Evolutionary conservation across 352 stramenopile genomes (phyloP).

Genomic region (Phytophthora fragariaefolia): DNA sequence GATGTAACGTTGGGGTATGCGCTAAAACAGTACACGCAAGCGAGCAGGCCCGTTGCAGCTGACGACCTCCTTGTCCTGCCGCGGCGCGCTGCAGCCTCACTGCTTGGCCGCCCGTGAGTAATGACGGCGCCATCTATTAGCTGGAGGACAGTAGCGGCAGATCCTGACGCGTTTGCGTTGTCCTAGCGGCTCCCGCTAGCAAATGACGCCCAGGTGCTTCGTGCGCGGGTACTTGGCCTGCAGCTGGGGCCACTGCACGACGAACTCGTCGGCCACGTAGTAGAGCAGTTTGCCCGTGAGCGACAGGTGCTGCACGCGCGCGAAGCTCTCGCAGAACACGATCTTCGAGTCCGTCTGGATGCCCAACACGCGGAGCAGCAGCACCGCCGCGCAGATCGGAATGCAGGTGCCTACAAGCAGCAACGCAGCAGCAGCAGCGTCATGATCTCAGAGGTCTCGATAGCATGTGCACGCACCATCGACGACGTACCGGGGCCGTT

Average conservation of each 20-base stretch:
- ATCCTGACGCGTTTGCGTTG: conserved; percentile 7
- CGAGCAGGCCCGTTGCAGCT: neutral
- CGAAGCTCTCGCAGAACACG: conserved; percentile 96
- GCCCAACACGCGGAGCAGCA: conserved; percentile 87
- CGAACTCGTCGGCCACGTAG: conserved; percentile 93
- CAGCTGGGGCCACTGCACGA: conserved; percentile 95
- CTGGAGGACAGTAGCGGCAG: neutral
- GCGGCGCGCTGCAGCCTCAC: neutral
- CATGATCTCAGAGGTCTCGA: neutral
- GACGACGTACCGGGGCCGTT: conserved; percentile 84
- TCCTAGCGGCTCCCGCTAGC: conserved; percentile 45
- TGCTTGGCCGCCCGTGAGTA: conserved; percentile 12
- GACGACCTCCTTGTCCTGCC: neutral
- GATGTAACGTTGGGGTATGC: neutral
- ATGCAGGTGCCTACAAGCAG: conserved; percentile 89
- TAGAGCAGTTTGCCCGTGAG: conserved; percentile 95
- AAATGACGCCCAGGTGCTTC: conserved; percentile 90
- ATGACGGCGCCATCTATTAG: conserved; percentile 9
- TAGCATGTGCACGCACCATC: conserved; percentile 28
- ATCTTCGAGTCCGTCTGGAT: conserved; percentile 75
- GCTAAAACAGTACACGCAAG: neutral
- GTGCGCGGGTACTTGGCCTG: conserved; percentile 81
- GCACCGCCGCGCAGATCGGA: conserved; percentile 86
- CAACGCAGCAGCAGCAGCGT: neutral
- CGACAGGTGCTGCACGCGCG: conserved; percentile 92